These are phyloP conservation scores for Barnettozyma siamensis DNA, from an alignment of 805 yeast species.

Conservation along the genomic window DNA sequence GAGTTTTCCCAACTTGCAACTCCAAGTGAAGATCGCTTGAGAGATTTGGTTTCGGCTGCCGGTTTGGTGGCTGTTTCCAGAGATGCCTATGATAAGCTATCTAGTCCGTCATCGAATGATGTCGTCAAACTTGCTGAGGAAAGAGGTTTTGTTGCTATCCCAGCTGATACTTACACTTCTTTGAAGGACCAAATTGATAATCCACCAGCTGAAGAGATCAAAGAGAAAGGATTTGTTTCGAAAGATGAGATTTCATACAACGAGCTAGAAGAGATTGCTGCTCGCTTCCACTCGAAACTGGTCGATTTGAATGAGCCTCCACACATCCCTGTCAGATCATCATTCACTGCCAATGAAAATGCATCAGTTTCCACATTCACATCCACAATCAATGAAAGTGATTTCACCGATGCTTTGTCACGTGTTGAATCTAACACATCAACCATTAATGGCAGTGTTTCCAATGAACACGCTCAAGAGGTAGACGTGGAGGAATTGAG, in stretches of 20 bases:
- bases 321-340: not conserved
- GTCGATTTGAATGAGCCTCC: slow-evolving; percentile 23
- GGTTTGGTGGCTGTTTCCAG: slow-evolving; percentile 11
- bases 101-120: slow-evolving; percentile 14
- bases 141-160: slow-evolving; percentile 9
- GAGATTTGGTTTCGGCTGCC: slow-evolving; percentile 1
- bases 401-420: slow-evolving; percentile 27
- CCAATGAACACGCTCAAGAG: not conserved
- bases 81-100: not conserved
- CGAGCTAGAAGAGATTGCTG: slow-evolving; percentile 30
- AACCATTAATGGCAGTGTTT: slow-evolving; percentile 14
- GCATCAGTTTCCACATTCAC: slow-evolving; percentile 22
- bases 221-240: slow-evolving; percentile 4
- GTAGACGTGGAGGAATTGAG: slow-evolving; percentile 16
- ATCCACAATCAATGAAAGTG: slow-evolving; percentile 23
- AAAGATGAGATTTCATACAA: slow-evolving; percentile 25
- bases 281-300: slow-evolving; percentile 29
- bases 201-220: not conserved
- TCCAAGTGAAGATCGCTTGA: slow-evolving; percentile 5
- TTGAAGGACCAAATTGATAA: slow-evolving; percentile 26
- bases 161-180: slow-evolving; percentile 14
- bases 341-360: slow-evolving; percentile 13
- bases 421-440: slow-evolving; percentile 23
- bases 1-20: not conserved
- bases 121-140: slow-evolving; percentile 16